Percentiles rank a stretch among this genome's conserved stretches.
Evolutionary conservation across 1,284 basidiomycete genomes (phyloP).

Genomic region (Apiotrichum akiyoshidainum): DNA sequence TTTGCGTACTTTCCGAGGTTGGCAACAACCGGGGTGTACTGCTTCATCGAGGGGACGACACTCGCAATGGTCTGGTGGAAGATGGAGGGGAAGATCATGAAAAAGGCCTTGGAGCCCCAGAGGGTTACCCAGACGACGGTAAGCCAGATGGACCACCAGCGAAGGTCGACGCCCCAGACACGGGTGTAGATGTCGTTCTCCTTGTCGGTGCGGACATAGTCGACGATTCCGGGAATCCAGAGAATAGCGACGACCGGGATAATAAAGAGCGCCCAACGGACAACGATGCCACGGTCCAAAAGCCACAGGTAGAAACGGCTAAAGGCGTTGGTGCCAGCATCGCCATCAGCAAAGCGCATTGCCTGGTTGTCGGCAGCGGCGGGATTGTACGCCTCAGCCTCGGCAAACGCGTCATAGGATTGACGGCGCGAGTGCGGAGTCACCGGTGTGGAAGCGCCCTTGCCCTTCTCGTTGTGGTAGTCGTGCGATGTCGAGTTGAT

Average conservation of each 20-base stretch:
- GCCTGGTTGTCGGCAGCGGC: conserved; percentile 43
- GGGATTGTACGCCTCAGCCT: conserved; percentile 50
- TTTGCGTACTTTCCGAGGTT: conserved; percentile 63
- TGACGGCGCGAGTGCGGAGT: not conserved
- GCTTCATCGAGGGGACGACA: conserved; percentile 64
- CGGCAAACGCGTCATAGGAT: conserved; percentile 13
- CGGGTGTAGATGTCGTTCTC: conserved; percentile 43
- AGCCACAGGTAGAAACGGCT: conserved; percentile 64
- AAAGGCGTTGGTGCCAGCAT: conserved; percentile 45
- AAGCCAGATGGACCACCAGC: conserved; percentile 88
- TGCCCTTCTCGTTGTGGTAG: not conserved
- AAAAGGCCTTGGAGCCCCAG: conserved; percentile 70
- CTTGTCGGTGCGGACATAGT: conserved; percentile 60
- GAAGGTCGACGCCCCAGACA: conserved; percentile 48
- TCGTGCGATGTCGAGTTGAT: not conserved
- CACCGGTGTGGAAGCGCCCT: too few species aligned
- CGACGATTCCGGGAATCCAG: conserved; percentile 71
- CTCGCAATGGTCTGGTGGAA: conserved; percentile 66
- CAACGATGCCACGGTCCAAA: conserved; percentile 70
- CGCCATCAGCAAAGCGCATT: conserved; percentile 50
- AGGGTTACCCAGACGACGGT: conserved; percentile 76
- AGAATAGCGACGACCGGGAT: conserved; percentile 66
- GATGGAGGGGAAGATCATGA: conserved; percentile 61
- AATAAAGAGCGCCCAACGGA: conserved; percentile 77
- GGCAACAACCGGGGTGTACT: conserved; percentile 72